These are phyloP conservation scores for Heliamphora pulchella DNA, from an alignment of 179 eudicot genomes.

Conservation along the genomic window DNA sequence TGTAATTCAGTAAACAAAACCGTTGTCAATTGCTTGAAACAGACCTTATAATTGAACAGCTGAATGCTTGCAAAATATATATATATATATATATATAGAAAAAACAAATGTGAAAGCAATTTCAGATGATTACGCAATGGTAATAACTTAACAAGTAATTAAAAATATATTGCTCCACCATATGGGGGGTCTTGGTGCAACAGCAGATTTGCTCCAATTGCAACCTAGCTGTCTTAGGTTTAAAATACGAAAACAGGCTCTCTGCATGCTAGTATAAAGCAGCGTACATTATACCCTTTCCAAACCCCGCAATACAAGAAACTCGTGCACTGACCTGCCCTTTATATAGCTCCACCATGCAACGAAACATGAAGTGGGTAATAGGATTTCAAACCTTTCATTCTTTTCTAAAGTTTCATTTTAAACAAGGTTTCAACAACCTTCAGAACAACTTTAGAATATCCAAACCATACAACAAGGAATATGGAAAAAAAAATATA, in stretches of 20 bases:
- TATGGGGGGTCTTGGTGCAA: no score
- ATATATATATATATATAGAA: no score
- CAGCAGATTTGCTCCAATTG: no score
- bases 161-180: background rate
- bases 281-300: no score
- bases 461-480: background rate
- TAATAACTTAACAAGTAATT: background rate
- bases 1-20: background rate
- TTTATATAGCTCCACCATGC: background rate
- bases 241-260: no score
- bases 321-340: no score
- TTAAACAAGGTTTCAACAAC: background rate
- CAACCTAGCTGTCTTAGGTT: no score
- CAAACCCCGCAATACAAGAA: no score
- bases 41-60: background rate
- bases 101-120: background rate
- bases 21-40: background rate
- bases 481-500: background rate
- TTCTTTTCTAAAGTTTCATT: background rate
- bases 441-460: background rate
- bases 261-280: no score
- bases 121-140: background rate
- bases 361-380: background rate
- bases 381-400: background rate
- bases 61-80: background rate